These are phyloP conservation scores for Arachis stenosperma DNA, from an alignment of 306 rosid genomes.

Conservation along the genomic window DNA sequence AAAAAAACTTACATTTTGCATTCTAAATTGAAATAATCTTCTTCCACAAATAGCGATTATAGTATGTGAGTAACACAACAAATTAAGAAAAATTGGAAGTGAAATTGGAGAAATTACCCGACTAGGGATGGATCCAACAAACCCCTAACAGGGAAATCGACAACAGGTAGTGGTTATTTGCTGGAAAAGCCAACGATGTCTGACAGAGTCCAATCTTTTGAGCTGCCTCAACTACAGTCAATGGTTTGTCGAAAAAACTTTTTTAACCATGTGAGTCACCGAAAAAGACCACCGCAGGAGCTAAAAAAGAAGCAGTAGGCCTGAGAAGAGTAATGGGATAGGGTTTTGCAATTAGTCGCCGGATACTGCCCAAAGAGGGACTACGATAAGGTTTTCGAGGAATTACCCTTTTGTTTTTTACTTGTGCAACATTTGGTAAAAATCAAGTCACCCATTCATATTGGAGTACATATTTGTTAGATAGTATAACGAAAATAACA, in stretches of 20 bases:
- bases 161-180: slow-evolving; percentile 52
- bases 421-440: too few species aligned
- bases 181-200: slow-evolving; percentile 83
- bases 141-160: slow-evolving; percentile 71
- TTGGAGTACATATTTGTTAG: too few species aligned
- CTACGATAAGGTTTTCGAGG: too few species aligned
- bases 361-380: too few species aligned
- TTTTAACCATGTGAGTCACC: slow-evolving; percentile 60
- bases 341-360: too few species aligned
- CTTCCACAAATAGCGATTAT: not conserved
- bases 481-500: too few species aligned
- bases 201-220: slow-evolving; percentile 56
- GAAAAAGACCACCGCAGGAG: slow-evolving; percentile 46
- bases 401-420: too few species aligned
- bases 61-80: slow-evolving; percentile 22
- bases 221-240: slow-evolving; percentile 64
- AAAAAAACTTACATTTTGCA: not conserved
- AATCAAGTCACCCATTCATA: too few species aligned
- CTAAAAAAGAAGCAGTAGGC: slow-evolving; percentile 44
- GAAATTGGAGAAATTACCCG: slow-evolving; percentile 53
- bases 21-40: not conserved
- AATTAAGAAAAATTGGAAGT: not conserved
- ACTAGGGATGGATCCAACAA: slow-evolving; percentile 67
- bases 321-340: slow-evolving; percentile 33
- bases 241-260: slow-evolving; percentile 70